Percentiles rank a stretch among this genome's conserved stretches.
These are phyloP conservation scores for Suhomyces prunicola DNA, from an alignment of 805 yeast species.

Conservation along the genomic window DNA sequence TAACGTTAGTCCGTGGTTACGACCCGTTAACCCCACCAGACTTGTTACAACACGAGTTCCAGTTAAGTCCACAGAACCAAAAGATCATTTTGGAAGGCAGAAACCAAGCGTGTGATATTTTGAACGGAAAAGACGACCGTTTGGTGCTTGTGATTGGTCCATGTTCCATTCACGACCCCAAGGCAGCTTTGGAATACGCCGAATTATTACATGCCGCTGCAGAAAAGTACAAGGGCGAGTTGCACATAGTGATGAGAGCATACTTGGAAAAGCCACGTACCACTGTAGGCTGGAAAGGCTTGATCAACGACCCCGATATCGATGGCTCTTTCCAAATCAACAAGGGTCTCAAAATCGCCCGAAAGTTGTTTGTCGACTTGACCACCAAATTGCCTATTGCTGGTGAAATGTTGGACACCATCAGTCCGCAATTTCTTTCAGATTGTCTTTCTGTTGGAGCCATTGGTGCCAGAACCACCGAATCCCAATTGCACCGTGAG, in stretches of 20 bases:
- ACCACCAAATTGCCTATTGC: constrained; percentile 90
- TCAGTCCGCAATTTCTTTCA: constrained; percentile 91
- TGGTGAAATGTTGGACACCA: constrained; percentile 96
- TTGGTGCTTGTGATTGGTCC: constrained; percentile 91
- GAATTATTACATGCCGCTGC: constrained; percentile 55
- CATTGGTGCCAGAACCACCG: constrained; percentile 98
- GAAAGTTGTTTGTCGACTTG: constrained; percentile 80
- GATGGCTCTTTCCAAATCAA: constrained; percentile 91
- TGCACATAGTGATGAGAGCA: constrained; percentile 92
- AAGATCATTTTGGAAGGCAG: constrained; percentile 72
- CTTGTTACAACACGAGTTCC: constrained; percentile 80
- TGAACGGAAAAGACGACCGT: constrained; percentile 83
- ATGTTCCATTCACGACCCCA: constrained; percentile 93
- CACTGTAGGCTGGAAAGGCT: constrained; percentile 98
- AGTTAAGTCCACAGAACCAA: constrained; percentile 58
- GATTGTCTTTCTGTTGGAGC: constrained; percentile 96
- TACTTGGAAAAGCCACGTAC: constrained; percentile 98
- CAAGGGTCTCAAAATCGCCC: constrained; percentile 86
- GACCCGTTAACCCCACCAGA: constrained; percentile 97
- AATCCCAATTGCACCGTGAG: constrained; percentile 96
- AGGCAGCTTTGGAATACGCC: constrained; percentile 88
- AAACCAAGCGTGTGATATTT: constrained; percentile 65
- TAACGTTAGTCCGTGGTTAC: constrained; percentile 63
- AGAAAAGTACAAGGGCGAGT: constrained; percentile 65
- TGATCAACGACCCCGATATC: constrained; percentile 95